Percentiles rank a stretch among this genome's conserved stretches.
These are phyloP conservation scores for Microdochium paspali DNA, from an alignment of 2,329 filamentous ascomycete species.

Conservation along the genomic window DNA sequence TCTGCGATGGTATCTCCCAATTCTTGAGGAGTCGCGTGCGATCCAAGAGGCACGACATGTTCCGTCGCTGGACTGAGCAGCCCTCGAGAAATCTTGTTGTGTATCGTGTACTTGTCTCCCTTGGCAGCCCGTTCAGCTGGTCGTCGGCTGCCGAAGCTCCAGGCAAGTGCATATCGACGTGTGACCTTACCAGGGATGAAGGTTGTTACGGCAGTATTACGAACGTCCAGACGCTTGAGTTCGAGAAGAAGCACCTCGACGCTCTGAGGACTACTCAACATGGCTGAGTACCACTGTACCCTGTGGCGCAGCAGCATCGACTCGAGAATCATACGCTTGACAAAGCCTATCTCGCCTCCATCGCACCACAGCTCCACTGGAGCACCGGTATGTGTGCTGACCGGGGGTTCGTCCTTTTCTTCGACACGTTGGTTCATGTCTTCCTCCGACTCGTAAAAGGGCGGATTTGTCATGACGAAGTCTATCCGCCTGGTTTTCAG, in stretches of 20 bases:
- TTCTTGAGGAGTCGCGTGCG: neutral
- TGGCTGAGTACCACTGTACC: slow-evolving; percentile 82
- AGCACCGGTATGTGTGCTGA: slow-evolving; percentile 67
- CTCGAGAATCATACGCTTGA: slow-evolving; percentile 60
- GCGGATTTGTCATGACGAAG: slow-evolving; percentile 91
- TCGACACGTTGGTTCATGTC: slow-evolving; percentile 60
- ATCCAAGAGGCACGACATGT: neutral
- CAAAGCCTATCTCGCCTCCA: slow-evolving; percentile 72
- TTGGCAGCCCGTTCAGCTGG: slow-evolving; percentile 31
- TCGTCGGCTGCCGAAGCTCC: slow-evolving; percentile 67
- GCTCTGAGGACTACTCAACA: slow-evolving; percentile 76
- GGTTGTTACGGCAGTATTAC: slow-evolving; percentile 75
- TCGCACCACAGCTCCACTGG: slow-evolving; percentile 75
- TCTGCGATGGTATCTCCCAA: neutral
- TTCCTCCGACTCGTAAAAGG: slow-evolving; percentile 71
- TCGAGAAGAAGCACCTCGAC: slow-evolving; percentile 52
- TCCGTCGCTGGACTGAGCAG: neutral
- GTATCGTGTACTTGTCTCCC: slow-evolving; percentile 9
- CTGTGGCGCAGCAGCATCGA: slow-evolving; percentile 48
- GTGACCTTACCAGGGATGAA: slow-evolving; percentile 74
- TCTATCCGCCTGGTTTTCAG: slow-evolving; percentile 46
- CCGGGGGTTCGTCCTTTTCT: slow-evolving; percentile 58
- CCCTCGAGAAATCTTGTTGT: neutral
- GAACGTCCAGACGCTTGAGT: slow-evolving; percentile 45
- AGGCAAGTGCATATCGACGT: slow-evolving; percentile 76